Base-by-base conservation (phyloP, 192 early-diverging fungal species). In the Glomus cerebriforme region DNA sequence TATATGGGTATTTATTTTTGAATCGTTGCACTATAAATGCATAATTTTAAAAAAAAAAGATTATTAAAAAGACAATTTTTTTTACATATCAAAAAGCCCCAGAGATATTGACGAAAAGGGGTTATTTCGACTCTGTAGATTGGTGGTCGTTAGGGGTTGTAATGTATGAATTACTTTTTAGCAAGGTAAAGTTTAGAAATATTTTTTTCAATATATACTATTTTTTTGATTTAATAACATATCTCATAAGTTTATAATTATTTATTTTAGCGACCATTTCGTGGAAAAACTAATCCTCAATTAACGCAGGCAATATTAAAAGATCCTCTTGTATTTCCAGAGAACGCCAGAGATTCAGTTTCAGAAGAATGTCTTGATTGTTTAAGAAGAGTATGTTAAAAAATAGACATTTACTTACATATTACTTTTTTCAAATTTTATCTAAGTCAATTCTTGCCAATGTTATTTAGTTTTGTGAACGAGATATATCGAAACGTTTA, bases 81-180 rank as follows among this genome's bases (percentile, higher is more conserved):
- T 47, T 71, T 73, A 59, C 58, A 6, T 22, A 58, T 73, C 47
- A 58, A 27, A 8, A 34, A 74, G 94, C 93, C 0, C 94, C 94
- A 7, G 93, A 95, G 78, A 89, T 95, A 45, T 79, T 95, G 15
- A 83, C 76, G 37, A 85, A 87, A 49, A 87, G 85, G 35, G 90
- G 88, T 2, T 91, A 90, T 49, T 79, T 85, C 66, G 60, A 81
- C 22, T 86, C 86, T 0, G 90, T 90, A 0, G 88, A 94, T 80
- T 94, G 93, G 93, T 96, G 95, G 95, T 93, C 92, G 79, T 79
- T 95, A 34, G 94, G 95, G 7, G 90, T 96, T 13, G 86, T 95
- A 43, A 79, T 89, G 71, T 96, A 91, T 74, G 95, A 96, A 79
- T 76, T 94, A 19, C 75, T 92, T 3, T 92, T 90, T 81, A 92